Evolutionary conservation across 2,329 filamentous ascomycete species (phyloP).

Genomic region (Diplodia intermedia): DNA sequence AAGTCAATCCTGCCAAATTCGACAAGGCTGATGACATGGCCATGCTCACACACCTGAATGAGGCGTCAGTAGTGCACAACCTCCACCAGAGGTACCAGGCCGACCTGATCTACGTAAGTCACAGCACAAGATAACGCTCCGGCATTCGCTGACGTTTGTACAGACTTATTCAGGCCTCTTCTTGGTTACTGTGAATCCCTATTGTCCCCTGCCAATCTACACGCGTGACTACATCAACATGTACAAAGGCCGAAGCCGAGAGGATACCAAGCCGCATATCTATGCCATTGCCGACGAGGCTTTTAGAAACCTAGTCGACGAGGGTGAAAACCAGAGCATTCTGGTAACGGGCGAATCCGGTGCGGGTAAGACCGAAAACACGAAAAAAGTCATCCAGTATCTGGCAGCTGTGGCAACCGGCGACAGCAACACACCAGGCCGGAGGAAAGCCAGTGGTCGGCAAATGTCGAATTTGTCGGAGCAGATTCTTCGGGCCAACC

Average conservation of each 20-base stretch:
- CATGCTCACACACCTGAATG: constrained; percentile 95
- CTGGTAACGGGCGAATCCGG: constrained; percentile 97
- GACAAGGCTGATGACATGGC: constrained; percentile 99
- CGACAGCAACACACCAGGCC: constrained; percentile 75
- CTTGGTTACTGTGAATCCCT: constrained; percentile 95
- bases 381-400: constrained; percentile 99
- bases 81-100: constrained; percentile 93
- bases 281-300: constrained; percentile 98
- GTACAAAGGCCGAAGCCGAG: constrained; percentile 89
- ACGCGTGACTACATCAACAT: constrained; percentile 96
- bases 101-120: constrained; percentile 81
- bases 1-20: constrained; percentile 99
- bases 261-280: constrained; percentile 96
- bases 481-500: constrained; percentile 94
- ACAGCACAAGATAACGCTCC: neutral
- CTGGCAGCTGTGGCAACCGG: constrained; percentile 90
- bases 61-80: constrained; percentile 97
- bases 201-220: constrained; percentile 93
- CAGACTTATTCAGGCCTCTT: constrained; percentile 96
- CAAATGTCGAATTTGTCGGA: constrained; percentile 88
- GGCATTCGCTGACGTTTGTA: neutral
- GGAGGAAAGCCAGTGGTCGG: constrained; percentile 63
- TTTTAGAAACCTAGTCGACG: constrained; percentile 93
- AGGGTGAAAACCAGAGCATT: constrained; percentile 96
- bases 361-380: constrained; percentile 98